These are phyloP conservation scores for Lasiosphaeria ovina DNA, from an alignment of 495 filamentous ascomycete species.

Conservation along the genomic window DNA sequence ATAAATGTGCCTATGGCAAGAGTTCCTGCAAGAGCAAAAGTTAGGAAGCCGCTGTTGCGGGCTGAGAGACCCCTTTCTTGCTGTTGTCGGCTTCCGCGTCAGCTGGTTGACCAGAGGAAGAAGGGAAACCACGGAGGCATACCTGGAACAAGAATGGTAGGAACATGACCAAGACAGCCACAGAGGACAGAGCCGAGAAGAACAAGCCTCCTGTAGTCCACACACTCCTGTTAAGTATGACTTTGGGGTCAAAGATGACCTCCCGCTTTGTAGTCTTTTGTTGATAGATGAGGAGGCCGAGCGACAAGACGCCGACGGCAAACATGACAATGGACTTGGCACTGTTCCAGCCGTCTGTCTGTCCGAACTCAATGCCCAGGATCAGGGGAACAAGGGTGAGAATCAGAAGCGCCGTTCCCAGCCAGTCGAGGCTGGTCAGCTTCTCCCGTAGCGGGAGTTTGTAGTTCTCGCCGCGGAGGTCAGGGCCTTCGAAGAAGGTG, in stretches of 20 bases:
- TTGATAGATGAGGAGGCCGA: neutral
- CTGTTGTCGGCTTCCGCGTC: neutral
- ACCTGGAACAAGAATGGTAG: conserved; percentile 4
- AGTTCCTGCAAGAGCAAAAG: neutral
- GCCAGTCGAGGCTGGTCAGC: conserved; percentile 3
- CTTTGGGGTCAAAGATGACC: neutral
- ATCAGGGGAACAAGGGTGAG: neutral
- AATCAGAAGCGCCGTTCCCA: neutral
- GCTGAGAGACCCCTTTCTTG: neutral
- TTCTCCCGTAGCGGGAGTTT: neutral
- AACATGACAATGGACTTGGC: neutral
- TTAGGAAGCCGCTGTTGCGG: neutral
- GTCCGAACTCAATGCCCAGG: conserved; percentile 1
- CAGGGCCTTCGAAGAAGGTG: conserved; percentile 4
- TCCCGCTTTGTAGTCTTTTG: neutral
- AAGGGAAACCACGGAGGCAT: neutral
- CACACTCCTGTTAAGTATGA: conserved; percentile 4
- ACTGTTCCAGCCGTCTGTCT: neutral
- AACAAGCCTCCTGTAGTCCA: conserved; percentile 4
- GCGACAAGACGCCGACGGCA: neutral
- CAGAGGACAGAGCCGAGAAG: neutral
- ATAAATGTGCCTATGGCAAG: conserved; percentile 1
- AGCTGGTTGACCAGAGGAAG: neutral
- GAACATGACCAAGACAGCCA: conserved; percentile 1
- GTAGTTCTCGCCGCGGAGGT: conserved; percentile 3